phyloP scores from a whole-genome alignment of 208 protist species.

The Trypanosoma conorhini region DNA sequence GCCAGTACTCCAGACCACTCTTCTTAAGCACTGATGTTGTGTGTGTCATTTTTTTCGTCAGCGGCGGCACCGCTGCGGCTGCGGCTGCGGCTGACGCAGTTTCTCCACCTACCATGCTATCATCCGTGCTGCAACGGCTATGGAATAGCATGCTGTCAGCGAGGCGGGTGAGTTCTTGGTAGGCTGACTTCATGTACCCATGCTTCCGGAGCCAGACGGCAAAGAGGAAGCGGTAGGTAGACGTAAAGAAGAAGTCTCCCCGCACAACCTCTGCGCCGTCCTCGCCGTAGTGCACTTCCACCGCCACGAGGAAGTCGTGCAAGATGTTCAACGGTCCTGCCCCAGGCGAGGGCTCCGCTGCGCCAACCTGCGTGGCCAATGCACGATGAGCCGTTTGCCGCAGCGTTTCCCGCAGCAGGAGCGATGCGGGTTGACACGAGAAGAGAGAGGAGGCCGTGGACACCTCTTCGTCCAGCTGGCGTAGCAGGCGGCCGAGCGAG shows the following conservation, averaged over 20 bases:
- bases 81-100: not conserved
- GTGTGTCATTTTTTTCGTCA: not conserved
- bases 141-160: conserved; percentile 31
- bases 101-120: not conserved
- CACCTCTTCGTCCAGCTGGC: conserved; percentile 35
- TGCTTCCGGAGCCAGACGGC: conserved; percentile 38
- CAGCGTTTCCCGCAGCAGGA: conserved; percentile 39
- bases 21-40: not conserved
- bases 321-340: conserved; percentile 35
- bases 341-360: conserved; percentile 19
- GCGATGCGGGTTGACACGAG: conserved; percentile 3
- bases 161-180: conserved; percentile 49
- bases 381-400: conserved; percentile 59
- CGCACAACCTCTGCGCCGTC: conserved; percentile 27
- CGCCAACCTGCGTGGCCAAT: conserved; percentile 47
- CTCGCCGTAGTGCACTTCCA: conserved; percentile 44
- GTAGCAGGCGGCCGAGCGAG: conserved; percentile 29
- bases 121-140: conserved; percentile 7
- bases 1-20: conserved; percentile 40
- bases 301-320: conserved; percentile 32
- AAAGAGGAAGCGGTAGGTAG: conserved; percentile 48
- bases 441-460: conserved; percentile 24
- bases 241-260: conserved; percentile 50
- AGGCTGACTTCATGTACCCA: conserved; percentile 65
- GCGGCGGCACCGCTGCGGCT: not conserved